Evolutionary conservation across 2,329 filamentous ascomycete genomes (phyloP).

Genomic region (Exophiala spinifera): DNA sequence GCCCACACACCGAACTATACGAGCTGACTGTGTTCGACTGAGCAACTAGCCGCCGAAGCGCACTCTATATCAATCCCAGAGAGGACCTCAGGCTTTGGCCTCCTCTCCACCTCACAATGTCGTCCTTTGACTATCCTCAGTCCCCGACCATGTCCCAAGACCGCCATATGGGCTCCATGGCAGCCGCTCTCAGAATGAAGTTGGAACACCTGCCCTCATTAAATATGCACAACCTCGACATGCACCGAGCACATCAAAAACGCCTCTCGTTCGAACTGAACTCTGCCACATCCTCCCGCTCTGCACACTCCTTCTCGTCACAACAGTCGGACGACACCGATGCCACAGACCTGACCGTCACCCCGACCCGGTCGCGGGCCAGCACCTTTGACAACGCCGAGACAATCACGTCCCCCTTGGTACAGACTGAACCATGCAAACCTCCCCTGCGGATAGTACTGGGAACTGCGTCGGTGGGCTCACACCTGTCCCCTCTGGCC

Average conservation of each 20-base stretch:
- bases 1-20: neutral
- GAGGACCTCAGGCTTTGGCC: neutral
- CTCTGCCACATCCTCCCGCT: constrained; percentile 26
- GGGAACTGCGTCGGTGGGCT: constrained; percentile 31
- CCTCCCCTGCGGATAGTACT: constrained; percentile 30
- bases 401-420: constrained; percentile 14
- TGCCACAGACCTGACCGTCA: constrained; percentile 27
- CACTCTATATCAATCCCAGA: neutral
- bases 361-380: constrained; percentile 28
- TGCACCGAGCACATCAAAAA: constrained; percentile 16
- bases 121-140: constrained; percentile 22
- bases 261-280: constrained; percentile 17
- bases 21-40: constrained; percentile 20
- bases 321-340: constrained; percentile 28
- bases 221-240: constrained; percentile 20
- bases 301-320: constrained; percentile 25
- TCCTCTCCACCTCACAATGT: constrained; percentile 10
- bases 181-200: constrained; percentile 26
- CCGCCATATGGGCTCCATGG: constrained; percentile 27
- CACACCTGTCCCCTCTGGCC: constrained; percentile 28
- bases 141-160: constrained; percentile 24
- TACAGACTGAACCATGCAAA: constrained; percentile 24
- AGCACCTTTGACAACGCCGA: constrained; percentile 27
- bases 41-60: constrained; percentile 3
- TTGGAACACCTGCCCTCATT: constrained; percentile 26